Base-by-base conservation (phyloP, 148 eudicot species). In the Chenopodium berlandieri region DNA sequence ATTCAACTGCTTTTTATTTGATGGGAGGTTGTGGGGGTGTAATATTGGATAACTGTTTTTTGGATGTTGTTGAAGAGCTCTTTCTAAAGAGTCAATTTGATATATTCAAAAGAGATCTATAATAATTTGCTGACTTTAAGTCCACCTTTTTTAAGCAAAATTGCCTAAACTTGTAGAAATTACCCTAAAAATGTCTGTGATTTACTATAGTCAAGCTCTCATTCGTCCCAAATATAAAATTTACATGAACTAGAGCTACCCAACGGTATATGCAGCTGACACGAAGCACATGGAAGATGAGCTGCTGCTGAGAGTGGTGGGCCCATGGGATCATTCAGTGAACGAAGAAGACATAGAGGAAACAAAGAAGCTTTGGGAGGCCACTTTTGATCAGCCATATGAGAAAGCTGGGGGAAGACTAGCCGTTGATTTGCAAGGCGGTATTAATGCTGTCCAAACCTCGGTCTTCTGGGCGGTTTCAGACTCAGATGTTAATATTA, bases 321-420 rank as follows among this genome's bases (percentile, higher is more conserved):
- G 88, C n/a, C 85, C 89, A 72, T 86, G 92, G 89, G 90, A 90
- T 77, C 74, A 58, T 75, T 77, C 81, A 31, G 85, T 84, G 47
- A 83, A 79, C 25, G 88, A 88, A 82, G 92, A 89, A 81, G 90
- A 83, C 72, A 81, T 89, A 13, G 87, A 90, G 71, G 84, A 88
- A 83, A 91, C 88, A 23, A 94, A 88, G 79, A 87, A 82, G 84
- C 85, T 92, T 23, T 95, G 99, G 99, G 97, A 95, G 80, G 83
- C 81, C 67, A 85, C 73, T 27, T 95, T 91, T 85, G 90, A 92
- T 85, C 92, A 90, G 79, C 97, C 98, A 22, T 95, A 94, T 79
- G 97, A 92, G 89, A 95, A 94, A 90, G 94, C 99, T 58, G 99
- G 99, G 50, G 91, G 92, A 20, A 74, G 54, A 31, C 44, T 88